phyloP scores from a whole-genome alignment of 768 basidiomycete species.

The Fomitopsis pulvina region DNA sequence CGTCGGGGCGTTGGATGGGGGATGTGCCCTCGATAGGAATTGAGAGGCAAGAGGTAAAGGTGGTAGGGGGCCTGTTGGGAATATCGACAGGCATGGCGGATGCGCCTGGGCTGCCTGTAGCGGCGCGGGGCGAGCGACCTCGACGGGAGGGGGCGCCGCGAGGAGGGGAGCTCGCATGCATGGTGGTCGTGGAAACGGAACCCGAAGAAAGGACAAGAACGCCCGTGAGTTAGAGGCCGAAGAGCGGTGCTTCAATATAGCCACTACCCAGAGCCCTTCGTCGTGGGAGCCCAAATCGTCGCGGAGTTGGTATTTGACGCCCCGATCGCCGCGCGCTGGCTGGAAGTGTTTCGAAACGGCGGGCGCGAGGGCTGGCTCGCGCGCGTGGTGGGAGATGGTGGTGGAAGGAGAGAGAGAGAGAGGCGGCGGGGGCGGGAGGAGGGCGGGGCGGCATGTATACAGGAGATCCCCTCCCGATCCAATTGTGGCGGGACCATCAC shows the following conservation, averaged over 20 bases:
- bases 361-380: no score
- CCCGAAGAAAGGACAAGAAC: conserved; percentile 11
- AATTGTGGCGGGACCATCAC: conserved; percentile 1
- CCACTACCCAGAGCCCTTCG: conserved; percentile 10
- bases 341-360: conserved; percentile 1
- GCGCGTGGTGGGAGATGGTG: no score
- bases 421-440: background rate
- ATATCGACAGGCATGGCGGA: conserved; percentile 36
- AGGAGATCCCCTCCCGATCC: background rate
- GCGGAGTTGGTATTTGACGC: conserved; percentile 12
- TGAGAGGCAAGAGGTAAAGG: conserved; percentile 59
- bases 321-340: conserved; percentile 16
- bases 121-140: conserved; percentile 49
- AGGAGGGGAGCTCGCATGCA: conserved; percentile 25
- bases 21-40: conserved; percentile 73
- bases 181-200: conserved; percentile 18
- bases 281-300: conserved; percentile 13
- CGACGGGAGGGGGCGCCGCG: conserved; percentile 59
- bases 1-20: conserved; percentile 42
- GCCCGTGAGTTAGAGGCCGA: conserved; percentile 9
- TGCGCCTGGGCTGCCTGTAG: conserved; percentile 31
- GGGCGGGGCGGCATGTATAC: background rate
- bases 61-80: conserved; percentile 40
- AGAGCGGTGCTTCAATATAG: conserved; percentile 7
- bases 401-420: background rate